phyloP scores from a whole-genome alignment of 768 basidiomycete genomes.

The Strobilomyces echinocephalus region DNA sequence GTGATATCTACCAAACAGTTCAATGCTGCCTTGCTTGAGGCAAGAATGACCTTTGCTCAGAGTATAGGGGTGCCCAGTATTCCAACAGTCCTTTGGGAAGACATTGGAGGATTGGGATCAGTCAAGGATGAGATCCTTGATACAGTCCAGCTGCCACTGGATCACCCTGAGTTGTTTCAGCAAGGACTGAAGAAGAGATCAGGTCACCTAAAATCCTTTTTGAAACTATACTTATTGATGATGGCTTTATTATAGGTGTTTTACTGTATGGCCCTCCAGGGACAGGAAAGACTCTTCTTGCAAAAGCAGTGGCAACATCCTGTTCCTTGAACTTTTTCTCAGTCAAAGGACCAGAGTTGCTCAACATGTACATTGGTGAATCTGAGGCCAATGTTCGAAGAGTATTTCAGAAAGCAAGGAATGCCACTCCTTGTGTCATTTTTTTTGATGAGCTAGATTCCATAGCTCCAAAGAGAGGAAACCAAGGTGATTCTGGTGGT shows the following conservation, averaged over 20 bases:
- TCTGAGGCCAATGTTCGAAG: slow-evolving; percentile 95
- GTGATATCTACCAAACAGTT: slow-evolving; percentile 55
- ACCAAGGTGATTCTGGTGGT: slow-evolving; percentile 93
- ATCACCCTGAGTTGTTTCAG: slow-evolving; percentile 85
- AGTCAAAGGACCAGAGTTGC: slow-evolving; percentile 92
- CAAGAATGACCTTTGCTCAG: slow-evolving; percentile 77
- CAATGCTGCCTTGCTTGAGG: slow-evolving; percentile 62
- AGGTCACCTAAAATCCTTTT: slow-evolving; percentile 41
- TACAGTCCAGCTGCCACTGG: slow-evolving; percentile 88
- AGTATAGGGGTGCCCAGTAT: slow-evolving; percentile 97
- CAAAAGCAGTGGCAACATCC: slow-evolving; percentile 94
- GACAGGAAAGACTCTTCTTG: slow-evolving; percentile 91
- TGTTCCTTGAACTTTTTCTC: slow-evolving; percentile 95
- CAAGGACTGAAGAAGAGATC: slow-evolving; percentile 94
- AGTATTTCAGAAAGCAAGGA: slow-evolving; percentile 86
- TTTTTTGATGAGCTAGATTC: slow-evolving; percentile 97
- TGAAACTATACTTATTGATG: background rate
- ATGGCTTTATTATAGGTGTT: slow-evolving; percentile 50
- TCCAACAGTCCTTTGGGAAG: slow-evolving; percentile 94
- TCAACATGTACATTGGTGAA: slow-evolving; percentile 99
- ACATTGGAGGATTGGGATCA: slow-evolving; percentile 84
- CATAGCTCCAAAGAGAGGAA: slow-evolving; percentile 90
- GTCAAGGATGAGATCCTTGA: slow-evolving; percentile 94
- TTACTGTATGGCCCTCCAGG: slow-evolving; percentile 93
- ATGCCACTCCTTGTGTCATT: slow-evolving; percentile 91